Conservation (phyloP, 176 grass and related monocot genomes). For the Alloteropsis semialata region DNA sequence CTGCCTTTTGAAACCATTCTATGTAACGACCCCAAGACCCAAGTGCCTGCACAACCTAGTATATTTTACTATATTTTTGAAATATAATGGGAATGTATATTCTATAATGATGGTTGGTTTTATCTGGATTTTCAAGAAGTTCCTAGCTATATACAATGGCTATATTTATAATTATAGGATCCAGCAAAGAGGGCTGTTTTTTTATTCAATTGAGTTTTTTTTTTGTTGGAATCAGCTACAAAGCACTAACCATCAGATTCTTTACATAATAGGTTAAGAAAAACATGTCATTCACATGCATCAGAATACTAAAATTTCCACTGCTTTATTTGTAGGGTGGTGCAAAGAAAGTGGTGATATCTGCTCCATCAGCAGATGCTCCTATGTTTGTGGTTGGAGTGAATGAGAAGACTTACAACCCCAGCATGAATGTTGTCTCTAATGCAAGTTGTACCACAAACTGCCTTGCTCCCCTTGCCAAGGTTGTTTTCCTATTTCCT, state of each 20-base stretch:
- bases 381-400: slow-evolving; percentile 99
- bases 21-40: background rate
- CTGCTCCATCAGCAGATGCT: slow-evolving; percentile 91
- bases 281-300: background rate
- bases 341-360: slow-evolving; percentile 99
- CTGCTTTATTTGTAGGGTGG: slow-evolving; percentile 67
- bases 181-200: background rate
- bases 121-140: background rate
- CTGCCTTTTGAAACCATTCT: background rate
- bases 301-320: background rate
- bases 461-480: slow-evolving; percentile 99
- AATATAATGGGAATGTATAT: background rate
- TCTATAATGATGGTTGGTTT: background rate
- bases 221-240: background rate
- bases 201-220: background rate
- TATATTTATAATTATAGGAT: background rate
- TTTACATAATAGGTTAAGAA: background rate
- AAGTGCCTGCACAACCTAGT: background rate
- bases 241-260: background rate
- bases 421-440: slow-evolving; percentile 92
- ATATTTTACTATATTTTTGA: background rate
- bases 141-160: background rate
- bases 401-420: slow-evolving; percentile 76
- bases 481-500: slow-evolving; percentile 39
- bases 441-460: slow-evolving; percentile 98